These are phyloP conservation scores for Aspergillus sojae DNA, from an alignment of 2,329 filamentous ascomycete species.

Conservation along the genomic window DNA sequence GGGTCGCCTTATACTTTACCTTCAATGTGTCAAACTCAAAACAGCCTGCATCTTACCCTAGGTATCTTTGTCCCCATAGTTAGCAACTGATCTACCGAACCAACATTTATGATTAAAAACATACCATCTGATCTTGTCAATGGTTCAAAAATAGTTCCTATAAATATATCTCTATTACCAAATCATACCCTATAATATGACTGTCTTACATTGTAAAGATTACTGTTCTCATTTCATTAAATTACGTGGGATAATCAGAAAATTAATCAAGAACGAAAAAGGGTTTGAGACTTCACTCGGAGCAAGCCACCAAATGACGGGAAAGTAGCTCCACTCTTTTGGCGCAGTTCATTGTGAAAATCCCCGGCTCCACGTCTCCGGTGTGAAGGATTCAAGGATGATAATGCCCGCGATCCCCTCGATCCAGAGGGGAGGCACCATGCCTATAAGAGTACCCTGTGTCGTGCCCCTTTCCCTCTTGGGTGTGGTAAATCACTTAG, in stretches of 20 bases:
- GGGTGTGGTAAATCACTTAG: background rate
- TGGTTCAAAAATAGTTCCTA: background rate
- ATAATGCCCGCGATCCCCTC: constrained; percentile 2
- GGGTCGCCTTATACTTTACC: background rate
- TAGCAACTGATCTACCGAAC: background rate
- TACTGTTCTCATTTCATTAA: background rate
- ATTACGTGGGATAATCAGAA: background rate
- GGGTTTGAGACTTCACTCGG: background rate
- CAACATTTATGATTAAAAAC: background rate
- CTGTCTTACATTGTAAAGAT: background rate
- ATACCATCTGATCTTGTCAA: background rate
- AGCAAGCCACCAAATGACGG: constrained; percentile 6
- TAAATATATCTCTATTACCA: background rate
- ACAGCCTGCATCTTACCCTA: background rate
- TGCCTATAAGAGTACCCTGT: background rate
- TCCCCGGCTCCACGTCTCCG: constrained; percentile 10
- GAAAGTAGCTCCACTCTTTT: background rate
- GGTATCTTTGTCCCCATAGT: background rate
- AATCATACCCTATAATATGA: background rate
- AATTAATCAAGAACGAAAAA: background rate
- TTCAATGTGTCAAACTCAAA: background rate
- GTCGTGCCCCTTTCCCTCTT: background rate
- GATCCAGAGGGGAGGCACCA: background rate
- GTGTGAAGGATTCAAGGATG: constrained; percentile 8
- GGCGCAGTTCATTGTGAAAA: background rate